phyloP scores from a whole-genome alignment of 169 alveolate genomes.

The Plasmodium knowlesi region DNA sequence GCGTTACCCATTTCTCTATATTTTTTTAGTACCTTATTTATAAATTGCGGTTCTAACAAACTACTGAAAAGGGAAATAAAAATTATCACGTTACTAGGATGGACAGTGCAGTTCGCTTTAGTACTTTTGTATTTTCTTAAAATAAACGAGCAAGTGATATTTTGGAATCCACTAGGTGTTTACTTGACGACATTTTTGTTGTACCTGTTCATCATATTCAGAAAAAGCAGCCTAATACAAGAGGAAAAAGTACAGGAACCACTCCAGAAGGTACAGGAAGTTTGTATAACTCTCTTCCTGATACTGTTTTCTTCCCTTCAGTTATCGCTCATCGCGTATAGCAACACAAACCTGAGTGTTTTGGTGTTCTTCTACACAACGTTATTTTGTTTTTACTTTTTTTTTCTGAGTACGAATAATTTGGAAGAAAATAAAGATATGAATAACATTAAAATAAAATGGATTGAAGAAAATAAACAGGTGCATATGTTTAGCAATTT shows the following conservation, averaged over 20 bases:
- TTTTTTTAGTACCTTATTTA: conserved; percentile 18
- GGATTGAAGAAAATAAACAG: conserved; percentile 41
- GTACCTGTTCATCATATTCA: conserved; percentile 8
- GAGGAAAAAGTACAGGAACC: not conserved
- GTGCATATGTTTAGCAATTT: not conserved
- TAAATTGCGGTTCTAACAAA: conserved; percentile 26
- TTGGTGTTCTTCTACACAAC: conserved; percentile 21
- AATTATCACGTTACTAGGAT: not conserved
- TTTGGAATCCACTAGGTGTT: conserved; percentile 28
- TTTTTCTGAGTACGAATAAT: not conserved
- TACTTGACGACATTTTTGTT: conserved; percentile 18
- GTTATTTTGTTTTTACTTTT: conserved; percentile 19
- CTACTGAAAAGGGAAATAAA: conserved; percentile 10
- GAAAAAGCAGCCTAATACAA: conserved; percentile 24
- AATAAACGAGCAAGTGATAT: not conserved
- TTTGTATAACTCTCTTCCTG: conserved; percentile 19
- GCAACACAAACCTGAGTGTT: conserved; percentile 65
- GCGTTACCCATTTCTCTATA: conserved; percentile 14
- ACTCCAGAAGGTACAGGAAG: conserved; percentile 26
- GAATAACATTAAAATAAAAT: conserved; percentile 13
- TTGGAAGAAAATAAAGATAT: not conserved
- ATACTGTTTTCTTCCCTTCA: conserved; percentile 18
- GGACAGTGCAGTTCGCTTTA: conserved; percentile 43
- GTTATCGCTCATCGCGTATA: conserved; percentile 45
- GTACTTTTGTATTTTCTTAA: conserved; percentile 28